Percentiles rank a stretch among this genome's conserved stretches.
Conservation (phyloP, 1,284 basidiomycete genomes). For the Sporisorium scitamineum region DNA sequence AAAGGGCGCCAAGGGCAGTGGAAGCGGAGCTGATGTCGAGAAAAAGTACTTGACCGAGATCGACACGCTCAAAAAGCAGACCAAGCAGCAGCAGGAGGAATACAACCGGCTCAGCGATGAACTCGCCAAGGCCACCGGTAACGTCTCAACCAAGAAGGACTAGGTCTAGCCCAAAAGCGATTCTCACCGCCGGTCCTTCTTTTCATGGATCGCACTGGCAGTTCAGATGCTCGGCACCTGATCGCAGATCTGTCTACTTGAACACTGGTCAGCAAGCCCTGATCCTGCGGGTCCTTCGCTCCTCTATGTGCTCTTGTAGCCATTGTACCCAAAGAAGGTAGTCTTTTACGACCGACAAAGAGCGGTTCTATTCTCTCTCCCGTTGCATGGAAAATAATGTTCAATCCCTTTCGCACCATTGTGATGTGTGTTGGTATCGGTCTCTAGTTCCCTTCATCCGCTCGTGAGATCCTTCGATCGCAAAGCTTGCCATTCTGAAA, state of each 20-base stretch:
- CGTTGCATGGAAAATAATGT: background rate
- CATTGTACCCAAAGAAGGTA: background rate
- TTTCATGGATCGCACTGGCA: background rate
- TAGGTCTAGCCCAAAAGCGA: conserved; percentile 4
- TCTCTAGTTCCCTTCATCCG: background rate
- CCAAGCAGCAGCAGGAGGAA: conserved; percentile 65
- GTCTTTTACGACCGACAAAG: background rate
- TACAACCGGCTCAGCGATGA: conserved; percentile 68
- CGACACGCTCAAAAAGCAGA: conserved; percentile 67
- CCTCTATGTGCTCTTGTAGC: background rate
- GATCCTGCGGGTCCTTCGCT: background rate
- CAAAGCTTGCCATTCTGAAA: background rate
- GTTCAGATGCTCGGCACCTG: background rate
- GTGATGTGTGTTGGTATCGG: no score
- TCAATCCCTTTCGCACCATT: background rate
- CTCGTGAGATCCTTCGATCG: background rate
- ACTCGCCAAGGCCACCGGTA: conserved; percentile 57
- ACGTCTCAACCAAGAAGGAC: conserved; percentile 60
- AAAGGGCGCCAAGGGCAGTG: conserved; percentile 71
- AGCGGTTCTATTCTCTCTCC: background rate
- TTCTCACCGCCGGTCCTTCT: background rate
- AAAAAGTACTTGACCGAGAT: conserved; percentile 55
- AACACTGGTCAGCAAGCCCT: background rate
- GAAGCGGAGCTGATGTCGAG: conserved; percentile 61
- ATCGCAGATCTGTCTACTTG: background rate